These are phyloP conservation scores for Magnolia kwangsiensis DNA, from an alignment of 164 flowering plant species.

Conservation along the genomic window DNA sequence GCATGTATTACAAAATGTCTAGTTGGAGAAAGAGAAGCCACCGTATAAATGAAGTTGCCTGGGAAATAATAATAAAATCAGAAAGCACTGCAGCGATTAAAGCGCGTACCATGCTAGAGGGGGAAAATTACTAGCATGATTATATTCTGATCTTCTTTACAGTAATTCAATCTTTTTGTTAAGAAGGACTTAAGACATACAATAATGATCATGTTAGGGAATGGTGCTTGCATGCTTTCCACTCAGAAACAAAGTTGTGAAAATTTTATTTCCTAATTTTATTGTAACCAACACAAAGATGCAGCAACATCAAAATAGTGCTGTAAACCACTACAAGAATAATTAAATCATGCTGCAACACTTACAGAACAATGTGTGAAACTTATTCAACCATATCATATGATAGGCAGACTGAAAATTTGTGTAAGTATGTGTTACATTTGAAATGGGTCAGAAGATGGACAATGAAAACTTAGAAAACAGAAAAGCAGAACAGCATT, in stretches of 20 bases:
- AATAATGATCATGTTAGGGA: not conserved
- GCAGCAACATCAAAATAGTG: too few relatives aligned
- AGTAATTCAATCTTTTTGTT: not conserved
- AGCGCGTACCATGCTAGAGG: not conserved
- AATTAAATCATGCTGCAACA: too few relatives aligned
- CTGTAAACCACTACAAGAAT: too few relatives aligned
- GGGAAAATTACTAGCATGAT: not conserved
- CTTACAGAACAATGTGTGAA: too few relatives aligned
- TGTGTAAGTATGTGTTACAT: not conserved
- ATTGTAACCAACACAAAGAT: too few relatives aligned
- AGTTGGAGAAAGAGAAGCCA: conserved; percentile 88
- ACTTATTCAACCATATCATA: too few relatives aligned
- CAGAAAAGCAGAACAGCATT: not conserved
- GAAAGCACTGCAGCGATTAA: not conserved
- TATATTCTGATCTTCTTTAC: not conserved
- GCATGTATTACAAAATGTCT: conserved; percentile 93
- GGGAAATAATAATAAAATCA: conserved; percentile 19
- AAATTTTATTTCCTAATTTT: too few relatives aligned
- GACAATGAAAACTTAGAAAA: not conserved
- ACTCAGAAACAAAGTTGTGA: not conserved
- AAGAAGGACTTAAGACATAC: not conserved
- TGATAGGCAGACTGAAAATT: too few relatives aligned
- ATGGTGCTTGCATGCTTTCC: not conserved
- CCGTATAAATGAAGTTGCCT: conserved; percentile 90
- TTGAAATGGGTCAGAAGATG: not conserved